Base-by-base conservation (phyloP, 139 green algal species). In the Axilococcus clingmanii region DNA sequence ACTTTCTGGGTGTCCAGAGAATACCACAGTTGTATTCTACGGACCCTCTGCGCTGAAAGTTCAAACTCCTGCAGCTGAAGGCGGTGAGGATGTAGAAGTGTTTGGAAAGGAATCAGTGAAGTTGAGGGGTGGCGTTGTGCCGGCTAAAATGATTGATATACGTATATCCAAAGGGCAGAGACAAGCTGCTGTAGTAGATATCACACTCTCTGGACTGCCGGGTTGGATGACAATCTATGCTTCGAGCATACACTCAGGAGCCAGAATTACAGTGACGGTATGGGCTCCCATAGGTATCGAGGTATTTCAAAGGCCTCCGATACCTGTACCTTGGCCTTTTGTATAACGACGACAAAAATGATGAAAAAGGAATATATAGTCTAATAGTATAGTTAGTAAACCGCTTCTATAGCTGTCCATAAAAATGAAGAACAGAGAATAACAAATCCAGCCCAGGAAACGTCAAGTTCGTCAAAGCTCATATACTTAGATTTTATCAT, bases 261-360 rank as follows among this genome's bases (percentile, higher is more conserved):
- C 9, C 23, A 17, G 17, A 20, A 29, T 35, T 36, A 11, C 7
- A 37, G 3, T 56, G 19, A 24, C 24, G 16, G 19, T 53, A 24
- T 94, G 79, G 71, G 72, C 61, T 11, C 83, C 85, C 1, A 50
- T 61, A 1, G 89, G 89, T 1, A 67, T 97, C 7, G 85, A 97
- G 66, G 84, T 90, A 45, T 94, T 91, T 61, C 36, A 82, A 32
- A 61, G 89, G 12, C 68, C 76, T n/a, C 72, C 82, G 4, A 48
- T 95, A 58, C 88, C 88, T 1, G 22, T 68, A 6, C 32, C 43
- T n/a, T 43, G 2, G 9, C 41, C 51, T 15, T 46, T 12, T 25
- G 22, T 15, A 48, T n/a, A n/a, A n/a, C n/a, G n/a, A n/a, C n/a
- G n/a, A n/a, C n/a, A n/a, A n/a, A n/a, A n/a, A n/a, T n/a, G n/a